Base-by-base conservation (phyloP, 2,329 filamentous ascomycete species). In the Aschersonia sp. region DNA sequence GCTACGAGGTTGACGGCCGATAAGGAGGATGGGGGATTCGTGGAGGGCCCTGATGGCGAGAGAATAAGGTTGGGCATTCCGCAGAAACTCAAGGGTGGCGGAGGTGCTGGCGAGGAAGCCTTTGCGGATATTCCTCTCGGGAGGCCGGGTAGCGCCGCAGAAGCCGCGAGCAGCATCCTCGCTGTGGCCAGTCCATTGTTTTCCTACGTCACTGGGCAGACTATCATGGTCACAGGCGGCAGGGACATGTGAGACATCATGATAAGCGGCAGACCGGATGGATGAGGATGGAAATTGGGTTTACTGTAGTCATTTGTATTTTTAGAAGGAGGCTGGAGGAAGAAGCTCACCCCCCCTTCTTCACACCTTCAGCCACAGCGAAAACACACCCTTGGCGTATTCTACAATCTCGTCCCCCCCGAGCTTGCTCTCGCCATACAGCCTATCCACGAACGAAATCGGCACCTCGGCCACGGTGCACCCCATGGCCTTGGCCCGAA, bases 391-490 rank as follows among this genome's bases (percentile, higher is more conserved):
- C 73, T 94, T 94, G 46, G 89, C 82, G 65, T 97, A 98, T 68
- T 96, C 87, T 48, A 94, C 86, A 68, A 98, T 96, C 75, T 98
- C 92, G 60, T 89, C 84, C 1, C 87, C 88, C 30, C 91, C 89
- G 47, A 98, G 74, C 75, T 97, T 98, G 62, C 83, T 89, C 71
- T 95, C 91, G 32, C 92, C 92, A 63, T 95, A 98, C 44, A 98
- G 67, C 49, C 92, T 80, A 65, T 98, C 94, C 41, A 97, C 92
- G 65, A 98, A 98, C 30, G 80, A 86, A 56, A 98, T 98, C 9
- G 92, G 92, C 51, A 95, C 91, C 74, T 98, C 92, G 12, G 86
- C 87, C 32, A 98, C 91, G 40, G 82, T 85, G 71, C 80, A 94
- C 1, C 92, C 91, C 86, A 96, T 89, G 12, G 85, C 86, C 78